Base-by-base conservation (phyloP, 2,329 filamentous ascomycete species). In the Talaromyces sp. region DNA sequence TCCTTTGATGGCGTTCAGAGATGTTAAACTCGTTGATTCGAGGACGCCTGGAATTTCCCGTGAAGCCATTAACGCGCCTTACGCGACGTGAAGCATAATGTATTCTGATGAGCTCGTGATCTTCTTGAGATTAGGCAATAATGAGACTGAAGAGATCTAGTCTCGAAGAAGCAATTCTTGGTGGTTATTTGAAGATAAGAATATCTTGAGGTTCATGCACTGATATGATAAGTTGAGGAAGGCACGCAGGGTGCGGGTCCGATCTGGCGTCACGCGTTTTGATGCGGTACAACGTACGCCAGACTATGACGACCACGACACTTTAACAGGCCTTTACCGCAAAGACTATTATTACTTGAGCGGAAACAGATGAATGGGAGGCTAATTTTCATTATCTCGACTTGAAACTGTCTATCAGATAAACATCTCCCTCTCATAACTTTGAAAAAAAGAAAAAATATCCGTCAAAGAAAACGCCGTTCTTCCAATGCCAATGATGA, bases 401-500 rank as follows among this genome's bases (percentile, higher is more conserved):
- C 55, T 42, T 42, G 55, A 21, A 37, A 35, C 31, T 54, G n/a
- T 57, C 16, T 21, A 40, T 28, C n/a, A 42, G 21, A 40, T 40
- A 57, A 37, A 16, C 8, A 56, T 56, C 25, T 42, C 55, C 35
- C 37, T 40, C 31, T 18, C 42, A 39, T 35, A 52, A 52, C 12
- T n/a, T n/a, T n/a, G n/a, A n/a, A n/a, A n/a, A n/a, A n/a, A n/a
- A n/a, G 35, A 11, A 42, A 42, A 52, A 42, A 52, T 31, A 55
- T 46, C 59, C 35, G 28, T 42, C 46, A 61, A 52, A 60, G 33
- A 70, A 73, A 78, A 77, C 75, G 76, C 76, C 75, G 69, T 72
- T 73, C 67, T 71, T 72, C 75, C 73, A 70, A 75, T 71, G 73
- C 75, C 72, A 70, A 69, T 72, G 70, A 74, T 73, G 71, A 76